Percentiles rank a stretch among this genome's conserved stretches.
Conservation (phyloP, 345 rosid species). For the Sapria himalayana region DNA sequence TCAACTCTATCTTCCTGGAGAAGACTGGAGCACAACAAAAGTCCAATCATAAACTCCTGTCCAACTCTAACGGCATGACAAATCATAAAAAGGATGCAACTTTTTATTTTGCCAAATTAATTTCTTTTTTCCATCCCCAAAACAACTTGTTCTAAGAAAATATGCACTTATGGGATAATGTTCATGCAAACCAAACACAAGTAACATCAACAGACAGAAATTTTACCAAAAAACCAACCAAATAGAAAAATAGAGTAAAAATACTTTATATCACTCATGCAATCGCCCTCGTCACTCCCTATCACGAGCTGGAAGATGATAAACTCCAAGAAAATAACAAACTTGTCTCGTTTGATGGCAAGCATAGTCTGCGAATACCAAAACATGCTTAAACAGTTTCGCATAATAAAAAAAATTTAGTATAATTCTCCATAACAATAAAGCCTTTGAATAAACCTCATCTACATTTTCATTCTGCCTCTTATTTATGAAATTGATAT, state of each 20-base stretch:
- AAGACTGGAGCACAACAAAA: slow-evolving; percentile 36
- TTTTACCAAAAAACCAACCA: not conserved
- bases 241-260: not conserved
- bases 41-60: slow-evolving; percentile 1
- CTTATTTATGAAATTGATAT: slow-evolving; percentile 10
- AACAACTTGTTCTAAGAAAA: too few relatives aligned
- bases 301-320: slow-evolving; percentile 27
- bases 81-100: not conserved
- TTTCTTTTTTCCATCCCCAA: too few relatives aligned
- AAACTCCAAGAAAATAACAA: slow-evolving; percentile 44
- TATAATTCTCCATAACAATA: not conserved
- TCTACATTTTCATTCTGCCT: slow-evolving; percentile 20
- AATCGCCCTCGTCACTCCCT: slow-evolving; percentile 33
- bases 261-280: slow-evolving; percentile 33
- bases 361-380: slow-evolving; percentile 1
- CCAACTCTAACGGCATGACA: too few relatives aligned
- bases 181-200: not conserved
- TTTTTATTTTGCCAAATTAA: too few relatives aligned
- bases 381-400: not conserved
- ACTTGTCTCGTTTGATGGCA: slow-evolving; percentile 30
- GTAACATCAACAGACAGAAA: not conserved
- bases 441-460: not conserved
- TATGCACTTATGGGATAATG: not conserved
- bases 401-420: not conserved
- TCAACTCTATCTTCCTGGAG: slow-evolving; percentile 28